These are phyloP conservation scores for Articulospora tetracladia DNA, from an alignment of 495 filamentous ascomycete genomes.

Conservation along the genomic window DNA sequence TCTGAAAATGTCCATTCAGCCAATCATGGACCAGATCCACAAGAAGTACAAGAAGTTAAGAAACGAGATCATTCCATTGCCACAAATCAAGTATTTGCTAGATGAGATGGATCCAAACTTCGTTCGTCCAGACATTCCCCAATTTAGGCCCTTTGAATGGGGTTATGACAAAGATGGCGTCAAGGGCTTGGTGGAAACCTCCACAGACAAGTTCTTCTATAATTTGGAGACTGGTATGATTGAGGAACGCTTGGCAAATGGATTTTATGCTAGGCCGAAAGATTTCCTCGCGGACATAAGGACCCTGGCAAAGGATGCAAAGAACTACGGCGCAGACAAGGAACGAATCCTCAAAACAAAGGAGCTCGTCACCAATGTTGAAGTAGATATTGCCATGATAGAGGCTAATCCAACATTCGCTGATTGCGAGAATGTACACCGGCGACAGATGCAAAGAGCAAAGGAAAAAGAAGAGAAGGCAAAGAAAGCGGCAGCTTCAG, in stretches of 20 bases:
- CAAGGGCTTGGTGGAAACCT: constrained; percentile 61
- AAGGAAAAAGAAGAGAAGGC: constrained; percentile 61
- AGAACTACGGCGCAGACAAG: constrained; percentile 62
- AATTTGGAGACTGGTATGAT: constrained; percentile 92
- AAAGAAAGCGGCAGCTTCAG: constrained; percentile 47
- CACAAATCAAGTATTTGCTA: constrained; percentile 70
- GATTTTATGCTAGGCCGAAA: constrained; percentile 83
- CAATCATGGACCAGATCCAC: constrained; percentile 93
- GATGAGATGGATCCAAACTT: constrained; percentile 78
- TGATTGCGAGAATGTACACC: constrained; percentile 70
- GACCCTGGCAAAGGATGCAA: constrained; percentile 77
- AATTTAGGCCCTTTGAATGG: constrained; percentile 70
- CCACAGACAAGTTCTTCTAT: constrained; percentile 81
- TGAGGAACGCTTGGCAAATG: constrained; percentile 90
- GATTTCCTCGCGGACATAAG: constrained; percentile 88
- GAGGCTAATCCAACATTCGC: constrained; percentile 61
- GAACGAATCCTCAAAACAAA: constrained; percentile 80
- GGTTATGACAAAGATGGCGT: constrained; percentile 71
- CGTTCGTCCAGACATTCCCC: constrained; percentile 66
- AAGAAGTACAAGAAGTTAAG: constrained; percentile 80
- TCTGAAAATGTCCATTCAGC: constrained; percentile 82
- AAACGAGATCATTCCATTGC: constrained; percentile 68
- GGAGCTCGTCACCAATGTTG: constrained; percentile 85
- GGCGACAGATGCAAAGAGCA: constrained; percentile 66
- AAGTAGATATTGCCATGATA: constrained; percentile 78